Percentiles rank a stretch among this genome's conserved stretches.
Evolutionary conservation across 2,329 filamentous ascomycete genomes (phyloP).

Genomic region (Lachnellula subtilissima): DNA sequence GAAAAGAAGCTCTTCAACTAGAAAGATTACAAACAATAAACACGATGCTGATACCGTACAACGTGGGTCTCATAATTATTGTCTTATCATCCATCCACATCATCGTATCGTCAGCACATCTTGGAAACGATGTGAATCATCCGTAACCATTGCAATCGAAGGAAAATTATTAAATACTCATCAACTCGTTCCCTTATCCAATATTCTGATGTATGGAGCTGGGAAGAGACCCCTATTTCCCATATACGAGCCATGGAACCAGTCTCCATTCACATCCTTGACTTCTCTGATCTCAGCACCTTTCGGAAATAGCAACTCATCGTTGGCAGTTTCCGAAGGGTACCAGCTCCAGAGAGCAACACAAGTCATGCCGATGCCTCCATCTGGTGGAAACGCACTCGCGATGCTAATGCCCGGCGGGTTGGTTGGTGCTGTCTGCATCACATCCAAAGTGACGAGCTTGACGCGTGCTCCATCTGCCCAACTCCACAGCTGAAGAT

Average conservation of each 20-base stretch:
- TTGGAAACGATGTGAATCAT: neutral
- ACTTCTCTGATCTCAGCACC: constrained; percentile 79
- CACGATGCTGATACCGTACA: neutral
- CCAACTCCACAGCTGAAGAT: constrained; percentile 51
- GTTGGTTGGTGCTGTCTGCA: constrained; percentile 35
- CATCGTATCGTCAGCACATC: neutral
- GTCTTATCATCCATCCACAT: neutral
- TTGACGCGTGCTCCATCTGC: constrained; percentile 37
- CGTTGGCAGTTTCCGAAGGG: constrained; percentile 53
- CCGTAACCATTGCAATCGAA: neutral
- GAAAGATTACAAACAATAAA: too few species aligned
- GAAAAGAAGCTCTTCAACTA: neutral
- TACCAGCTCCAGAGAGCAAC: constrained; percentile 74
- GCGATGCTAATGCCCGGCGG: constrained; percentile 21
- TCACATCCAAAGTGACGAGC: constrained; percentile 49
- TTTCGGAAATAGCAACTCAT: constrained; percentile 80
- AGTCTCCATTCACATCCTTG: constrained; percentile 85
- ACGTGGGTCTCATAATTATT: neutral
- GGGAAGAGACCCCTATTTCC: constrained; percentile 77
- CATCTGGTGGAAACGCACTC: constrained; percentile 63
- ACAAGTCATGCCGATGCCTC: constrained; percentile 61
- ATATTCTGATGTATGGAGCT: constrained; percentile 62
- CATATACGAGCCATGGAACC: constrained; percentile 84
- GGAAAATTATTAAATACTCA: neutral
- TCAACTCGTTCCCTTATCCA: constrained; percentile 21